Evolutionary conservation across 192 early-diverging fungal species (phyloP).

Genomic region (Coemansia sp.): DNA sequence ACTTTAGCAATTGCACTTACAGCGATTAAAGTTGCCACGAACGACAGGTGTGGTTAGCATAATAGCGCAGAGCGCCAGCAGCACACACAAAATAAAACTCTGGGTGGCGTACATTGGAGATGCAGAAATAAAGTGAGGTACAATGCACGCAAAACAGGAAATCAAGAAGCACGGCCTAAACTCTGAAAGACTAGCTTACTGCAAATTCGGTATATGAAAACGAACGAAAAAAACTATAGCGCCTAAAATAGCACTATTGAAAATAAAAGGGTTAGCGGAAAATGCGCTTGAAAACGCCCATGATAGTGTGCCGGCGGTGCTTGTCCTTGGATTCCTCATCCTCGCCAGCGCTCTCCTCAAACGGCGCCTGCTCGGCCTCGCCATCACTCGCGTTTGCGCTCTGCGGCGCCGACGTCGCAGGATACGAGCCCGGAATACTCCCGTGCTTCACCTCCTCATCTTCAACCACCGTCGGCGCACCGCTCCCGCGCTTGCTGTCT

Average conservation of each 20-base stretch:
- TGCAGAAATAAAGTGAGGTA: neutral
- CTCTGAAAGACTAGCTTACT: neutral
- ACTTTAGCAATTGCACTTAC: slow-evolving; percentile 9
- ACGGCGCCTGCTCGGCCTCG: slow-evolving; percentile 19
- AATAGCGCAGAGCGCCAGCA: slow-evolving; percentile 4
- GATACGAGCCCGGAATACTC: slow-evolving; percentile 49
- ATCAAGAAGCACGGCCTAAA: neutral
- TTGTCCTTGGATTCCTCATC: slow-evolving; percentile 38
- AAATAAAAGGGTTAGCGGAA: slow-evolving; percentile 26
- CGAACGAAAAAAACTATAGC: neutral
- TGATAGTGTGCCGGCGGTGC: slow-evolving; percentile 46
- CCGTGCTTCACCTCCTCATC: slow-evolving; percentile 20
- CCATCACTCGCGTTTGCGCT: slow-evolving; percentile 23
- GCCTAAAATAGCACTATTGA: neutral
- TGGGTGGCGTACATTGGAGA: neutral
- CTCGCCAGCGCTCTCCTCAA: slow-evolving; percentile 17
- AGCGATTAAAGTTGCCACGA: slow-evolving; percentile 29
- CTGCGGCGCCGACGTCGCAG: slow-evolving; percentile 11
- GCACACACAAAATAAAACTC: neutral
- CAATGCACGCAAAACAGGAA: neutral
- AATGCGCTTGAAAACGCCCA: slow-evolving; percentile 54
- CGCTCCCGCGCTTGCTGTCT: slow-evolving; percentile 39
- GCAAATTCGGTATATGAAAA: neutral
- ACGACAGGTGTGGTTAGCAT: slow-evolving; percentile 5
- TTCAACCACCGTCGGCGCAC: slow-evolving; percentile 20